Conservation (phyloP, 148 eudicot species). For the Amaranthus hypochondriacus region DNA sequence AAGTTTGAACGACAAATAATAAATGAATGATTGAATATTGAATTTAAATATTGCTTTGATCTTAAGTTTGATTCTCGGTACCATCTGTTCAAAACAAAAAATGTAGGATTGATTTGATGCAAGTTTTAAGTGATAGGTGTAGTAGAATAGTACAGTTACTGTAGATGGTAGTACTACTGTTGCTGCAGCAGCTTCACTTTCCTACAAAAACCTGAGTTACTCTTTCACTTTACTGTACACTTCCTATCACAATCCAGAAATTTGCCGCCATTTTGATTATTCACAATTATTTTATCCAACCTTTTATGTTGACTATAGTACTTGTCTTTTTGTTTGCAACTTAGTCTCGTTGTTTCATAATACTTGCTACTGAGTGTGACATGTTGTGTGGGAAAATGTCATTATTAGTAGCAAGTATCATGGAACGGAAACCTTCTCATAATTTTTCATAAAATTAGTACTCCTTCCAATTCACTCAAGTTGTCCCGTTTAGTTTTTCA, state of each 20-base stretch:
- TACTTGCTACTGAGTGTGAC: too few species aligned
- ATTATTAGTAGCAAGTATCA: too few species aligned
- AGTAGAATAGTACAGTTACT: background rate
- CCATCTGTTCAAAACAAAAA: background rate
- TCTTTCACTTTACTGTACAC: background rate
- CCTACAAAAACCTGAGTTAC: background rate
- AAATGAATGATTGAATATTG: too few species aligned
- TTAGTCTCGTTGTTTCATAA: too few species aligned
- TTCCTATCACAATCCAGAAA: slow-evolving; percentile 25
- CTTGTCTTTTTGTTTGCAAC: background rate
- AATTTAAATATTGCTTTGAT: background rate
- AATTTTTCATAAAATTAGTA: too few species aligned
- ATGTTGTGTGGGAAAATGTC: too few species aligned
- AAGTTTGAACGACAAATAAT: background rate
- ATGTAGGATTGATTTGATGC: slow-evolving; percentile 16
- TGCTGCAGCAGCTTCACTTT: background rate
- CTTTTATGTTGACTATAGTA: slow-evolving; percentile 24
- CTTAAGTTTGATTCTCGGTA: background rate
- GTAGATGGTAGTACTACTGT: background rate
- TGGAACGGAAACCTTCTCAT: too few species aligned
- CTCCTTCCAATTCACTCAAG: too few species aligned
- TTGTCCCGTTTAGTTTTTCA: too few species aligned
- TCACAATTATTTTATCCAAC: slow-evolving; percentile 5
- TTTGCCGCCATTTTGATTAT: slow-evolving; percentile 34
- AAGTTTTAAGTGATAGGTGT: background rate